These are phyloP conservation scores for Chaetomium sp. DNA, from an alignment of 2,329 filamentous ascomycete genomes.

Conservation along the genomic window DNA sequence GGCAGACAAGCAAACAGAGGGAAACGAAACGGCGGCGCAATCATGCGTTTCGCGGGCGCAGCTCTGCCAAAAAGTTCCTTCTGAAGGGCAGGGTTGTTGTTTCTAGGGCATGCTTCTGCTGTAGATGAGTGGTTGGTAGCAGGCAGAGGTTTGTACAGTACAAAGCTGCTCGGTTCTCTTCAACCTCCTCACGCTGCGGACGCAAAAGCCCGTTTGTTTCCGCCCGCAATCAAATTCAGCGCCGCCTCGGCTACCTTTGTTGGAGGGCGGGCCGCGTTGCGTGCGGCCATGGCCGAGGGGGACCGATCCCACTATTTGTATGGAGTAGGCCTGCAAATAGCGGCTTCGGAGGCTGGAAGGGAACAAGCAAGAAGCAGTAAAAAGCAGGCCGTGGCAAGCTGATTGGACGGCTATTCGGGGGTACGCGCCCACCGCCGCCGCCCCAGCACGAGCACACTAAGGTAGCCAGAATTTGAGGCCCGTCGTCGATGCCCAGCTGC, in stretches of 20 bases:
- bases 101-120: conserved; percentile 1
- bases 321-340: too few species aligned
- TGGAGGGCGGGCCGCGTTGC: conserved; percentile 16
- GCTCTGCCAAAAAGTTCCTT: background rate
- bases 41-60: conserved; percentile 19
- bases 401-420: conserved; percentile 12
- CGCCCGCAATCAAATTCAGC: background rate
- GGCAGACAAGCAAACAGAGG: conserved; percentile 5
- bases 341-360: too few species aligned
- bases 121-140: background rate
- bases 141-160: too few species aligned
- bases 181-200: too few species aligned
- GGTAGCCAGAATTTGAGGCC: background rate
- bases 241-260: conserved; percentile 7
- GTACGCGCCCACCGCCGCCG: conserved; percentile 17
- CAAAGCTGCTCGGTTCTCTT: too few species aligned
- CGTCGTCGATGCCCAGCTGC: conserved; percentile 12
- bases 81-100: background rate
- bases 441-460: conserved; percentile 10
- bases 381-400: conserved; percentile 8
- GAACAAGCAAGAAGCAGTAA: background rate
- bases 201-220: conserved; percentile 3
- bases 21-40: conserved; percentile 10
- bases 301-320: too few species aligned
- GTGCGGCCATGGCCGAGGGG: conserved; percentile 12